phyloP scores from a whole-genome alignment of 208 protist genomes.

The Leishmania mexicana region DNA sequence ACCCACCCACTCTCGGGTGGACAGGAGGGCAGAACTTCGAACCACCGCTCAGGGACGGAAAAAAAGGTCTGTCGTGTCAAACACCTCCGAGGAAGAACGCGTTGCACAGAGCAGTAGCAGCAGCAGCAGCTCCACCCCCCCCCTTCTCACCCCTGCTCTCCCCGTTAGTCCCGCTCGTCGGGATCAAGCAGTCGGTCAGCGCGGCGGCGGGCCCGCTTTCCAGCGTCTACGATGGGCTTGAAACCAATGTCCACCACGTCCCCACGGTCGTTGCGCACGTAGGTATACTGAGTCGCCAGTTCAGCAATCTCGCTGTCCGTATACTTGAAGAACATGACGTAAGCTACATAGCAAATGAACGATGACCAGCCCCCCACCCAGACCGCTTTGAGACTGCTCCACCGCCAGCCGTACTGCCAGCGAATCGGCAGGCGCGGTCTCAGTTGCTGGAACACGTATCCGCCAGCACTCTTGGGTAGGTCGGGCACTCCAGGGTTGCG shows the following conservation, averaged over 20 bases:
- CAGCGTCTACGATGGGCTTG: constrained; percentile 82
- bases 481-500: constrained; percentile 58
- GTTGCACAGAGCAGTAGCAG: neutral
- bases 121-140: neutral
- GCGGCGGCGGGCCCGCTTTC: constrained; percentile 53
- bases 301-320: constrained; percentile 66
- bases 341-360: constrained; percentile 59
- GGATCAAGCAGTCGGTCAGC: constrained; percentile 69
- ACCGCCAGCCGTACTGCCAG: constrained; percentile 91
- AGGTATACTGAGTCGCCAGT: constrained; percentile 81
- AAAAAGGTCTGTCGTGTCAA: neutral
- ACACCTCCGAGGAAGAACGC: neutral
- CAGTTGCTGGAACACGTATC: constrained; percentile 81
- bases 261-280: constrained; percentile 79
- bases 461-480: constrained; percentile 81
- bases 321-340: constrained; percentile 85
- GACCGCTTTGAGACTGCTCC: constrained; percentile 58
- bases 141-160: neutral
- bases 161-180: constrained; percentile 40
- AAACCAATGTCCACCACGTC: constrained; percentile 87
- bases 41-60: too few species aligned
- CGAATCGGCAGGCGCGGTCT: constrained; percentile 68
- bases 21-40: neutral
- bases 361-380: constrained; percentile 66
- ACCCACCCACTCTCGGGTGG: neutral